Base-by-base conservation (phyloP, 2,329 filamentous ascomycete species). In the Catunica adiposa region DNA sequence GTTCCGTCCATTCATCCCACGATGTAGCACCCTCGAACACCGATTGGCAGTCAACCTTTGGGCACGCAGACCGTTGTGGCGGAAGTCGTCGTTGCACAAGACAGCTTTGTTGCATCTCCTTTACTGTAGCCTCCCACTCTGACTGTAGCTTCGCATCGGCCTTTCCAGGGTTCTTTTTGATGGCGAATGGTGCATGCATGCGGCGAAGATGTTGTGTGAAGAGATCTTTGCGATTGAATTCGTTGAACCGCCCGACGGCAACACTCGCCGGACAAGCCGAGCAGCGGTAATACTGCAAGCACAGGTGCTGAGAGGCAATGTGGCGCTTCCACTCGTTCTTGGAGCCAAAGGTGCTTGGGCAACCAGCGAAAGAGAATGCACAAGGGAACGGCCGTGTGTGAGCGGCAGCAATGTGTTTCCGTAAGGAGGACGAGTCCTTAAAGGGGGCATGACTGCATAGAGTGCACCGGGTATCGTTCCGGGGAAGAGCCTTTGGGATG, bases 291-390 rank as follows among this genome's bases (percentile, higher is more conserved):
- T 77, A 83, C 51, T 77, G 76, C 17, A 83, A 65, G 61, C 80
- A 83, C 22, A 98, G 76, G 68, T 98, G 92, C 62, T 96, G 88
- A 0, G 88, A 94, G 15, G 82, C 78, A 64, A 96, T 87, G 64
- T 98, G 92, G 2, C 90, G 80, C 68, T 97, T 97, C 90, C 90
- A 98, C 67, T 97, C 90, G 64, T 97, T 96, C 69, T 96, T 97
- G 15, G 86, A 90, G 1, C 83, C 82, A 66, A 97, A 96, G 0
- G 82, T 86, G 62, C 87, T 89, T 0, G 70, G 71, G 66, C 90
- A 98, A 17, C 86, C 87, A 42, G 90, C 94, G 62, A 83, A 83
- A 0, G 83, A 81, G 65, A 96, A 90, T 2, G 86, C 86, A 65
- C 90, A 98, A 0, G 83, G 80, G 62, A 96, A 97, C 0, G 83